These are phyloP conservation scores for Tirmania nivea DNA, from an alignment of 495 filamentous ascomycete species.

Conservation along the genomic window DNA sequence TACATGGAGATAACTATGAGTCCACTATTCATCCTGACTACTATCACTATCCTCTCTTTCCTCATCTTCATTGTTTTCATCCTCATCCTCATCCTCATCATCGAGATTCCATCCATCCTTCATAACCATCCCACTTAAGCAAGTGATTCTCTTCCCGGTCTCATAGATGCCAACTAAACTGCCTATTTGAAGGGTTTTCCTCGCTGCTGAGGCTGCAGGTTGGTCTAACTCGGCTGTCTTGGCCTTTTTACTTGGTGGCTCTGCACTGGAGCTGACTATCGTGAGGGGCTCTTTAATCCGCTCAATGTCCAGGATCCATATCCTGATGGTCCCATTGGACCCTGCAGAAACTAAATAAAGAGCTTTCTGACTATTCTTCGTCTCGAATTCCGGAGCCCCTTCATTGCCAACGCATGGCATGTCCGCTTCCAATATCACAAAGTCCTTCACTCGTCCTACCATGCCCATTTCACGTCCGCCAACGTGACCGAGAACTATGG, in stretches of 20 bases:
- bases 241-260: constrained; percentile 1
- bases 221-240: constrained; percentile 6
- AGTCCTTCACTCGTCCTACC: constrained; percentile 67
- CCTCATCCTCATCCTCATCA: constrained; percentile 12
- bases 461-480: constrained; percentile 50
- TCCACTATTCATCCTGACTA: constrained; percentile 3
- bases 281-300: constrained; percentile 15
- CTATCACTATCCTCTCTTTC: constrained; percentile 1
- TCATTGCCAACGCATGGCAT: constrained; percentile 4
- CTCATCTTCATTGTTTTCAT: constrained; percentile 7
- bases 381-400: neutral
- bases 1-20: no score
- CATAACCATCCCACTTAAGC: constrained; percentile 72
- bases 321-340: constrained; percentile 58
- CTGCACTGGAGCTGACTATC: constrained; percentile 4
- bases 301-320: constrained; percentile 38
- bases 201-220: constrained; percentile 7
- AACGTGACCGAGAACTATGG: constrained; percentile 46
- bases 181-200: constrained; percentile 36
- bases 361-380: constrained; percentile 13
- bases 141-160: constrained; percentile 77
- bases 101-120: constrained; percentile 13
- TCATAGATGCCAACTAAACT: constrained; percentile 55
- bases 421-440: constrained; percentile 35
- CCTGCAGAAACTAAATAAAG: constrained; percentile 50